Percentiles rank a stretch among this genome's conserved stretches.
phyloP scores from a whole-genome alignment of 2,329 filamentous ascomycete species.

The Alternaria ethzedia region DNA sequence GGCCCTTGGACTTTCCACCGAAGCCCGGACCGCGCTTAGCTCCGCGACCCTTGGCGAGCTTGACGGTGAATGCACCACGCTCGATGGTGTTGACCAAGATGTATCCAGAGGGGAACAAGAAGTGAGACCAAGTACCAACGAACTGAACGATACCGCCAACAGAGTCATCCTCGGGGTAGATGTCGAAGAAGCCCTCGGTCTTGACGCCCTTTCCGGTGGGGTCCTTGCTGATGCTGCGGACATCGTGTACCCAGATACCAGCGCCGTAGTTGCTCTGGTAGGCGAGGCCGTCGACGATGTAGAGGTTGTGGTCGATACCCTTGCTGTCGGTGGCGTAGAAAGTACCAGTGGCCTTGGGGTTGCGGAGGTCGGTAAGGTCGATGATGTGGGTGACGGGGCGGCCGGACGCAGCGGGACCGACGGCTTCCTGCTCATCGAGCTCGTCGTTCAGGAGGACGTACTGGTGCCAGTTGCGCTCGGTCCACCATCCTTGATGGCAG shows the following conservation, averaged over 20 bases:
- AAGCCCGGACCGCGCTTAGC: constrained; percentile 26
- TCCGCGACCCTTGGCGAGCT: constrained; percentile 33
- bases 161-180: constrained; percentile 52
- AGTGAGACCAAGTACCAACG: constrained; percentile 53
- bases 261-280: constrained; percentile 53
- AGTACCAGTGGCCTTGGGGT: constrained; percentile 49
- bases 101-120: constrained; percentile 43
- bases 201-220: constrained; percentile 47
- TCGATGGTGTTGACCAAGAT: constrained; percentile 49
- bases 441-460: constrained; percentile 45
- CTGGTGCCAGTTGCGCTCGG: constrained; percentile 46
- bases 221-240: constrained; percentile 48
- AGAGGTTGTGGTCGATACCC: constrained; percentile 55
- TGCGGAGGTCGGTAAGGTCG: constrained; percentile 41
- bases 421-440: constrained; percentile 37
- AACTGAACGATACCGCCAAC: constrained; percentile 46
- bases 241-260: constrained; percentile 49
- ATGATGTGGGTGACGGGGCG: constrained; percentile 45
- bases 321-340: constrained; percentile 48
- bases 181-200: constrained; percentile 52
- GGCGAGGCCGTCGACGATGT: constrained; percentile 49
- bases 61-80: constrained; percentile 47
- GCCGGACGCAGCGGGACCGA: constrained; percentile 39
- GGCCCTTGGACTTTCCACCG: constrained; percentile 25
- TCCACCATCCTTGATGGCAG: constrained; percentile 65